These are phyloP conservation scores for Aurifilum marmelostoma DNA, from an alignment of 2,329 filamentous ascomycete genomes.

Conservation along the genomic window DNA sequence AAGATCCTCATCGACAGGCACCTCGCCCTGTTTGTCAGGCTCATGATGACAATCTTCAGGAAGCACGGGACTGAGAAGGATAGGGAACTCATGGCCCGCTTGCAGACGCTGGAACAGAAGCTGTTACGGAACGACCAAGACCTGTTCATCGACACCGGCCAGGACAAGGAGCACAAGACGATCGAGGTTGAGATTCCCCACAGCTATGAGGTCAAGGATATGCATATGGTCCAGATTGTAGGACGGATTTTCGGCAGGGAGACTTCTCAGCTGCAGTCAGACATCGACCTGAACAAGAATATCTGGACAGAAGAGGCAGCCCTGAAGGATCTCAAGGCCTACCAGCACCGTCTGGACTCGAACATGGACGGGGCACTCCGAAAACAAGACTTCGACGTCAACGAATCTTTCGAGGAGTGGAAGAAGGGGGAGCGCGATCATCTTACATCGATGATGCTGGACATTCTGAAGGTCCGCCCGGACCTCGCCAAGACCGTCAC, in stretches of 20 bases:
- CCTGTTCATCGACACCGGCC: slow-evolving; percentile 65
- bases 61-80: slow-evolving; percentile 85
- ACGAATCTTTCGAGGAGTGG: slow-evolving; percentile 88
- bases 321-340: slow-evolving; percentile 87
- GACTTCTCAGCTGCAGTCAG: slow-evolving; percentile 78
- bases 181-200: slow-evolving; percentile 83
- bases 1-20: slow-evolving; percentile 92
- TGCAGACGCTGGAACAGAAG: slow-evolving; percentile 88
- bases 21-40: slow-evolving; percentile 88
- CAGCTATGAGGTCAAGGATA: slow-evolving; percentile 93
- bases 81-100: slow-evolving; percentile 77
- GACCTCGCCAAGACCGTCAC: slow-evolving; percentile 79
- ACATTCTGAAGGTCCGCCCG: slow-evolving; percentile 83
- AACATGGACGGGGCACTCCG: slow-evolving; percentile 77
- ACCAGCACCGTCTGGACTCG: slow-evolving; percentile 85
- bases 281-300: slow-evolving; percentile 80
- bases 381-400: slow-evolving; percentile 84
- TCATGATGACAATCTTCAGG: slow-evolving; percentile 78
- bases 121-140: slow-evolving; percentile 93
- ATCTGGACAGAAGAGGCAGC: slow-evolving; percentile 92
- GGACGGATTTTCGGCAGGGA: slow-evolving; percentile 83
- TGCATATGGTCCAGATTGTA: slow-evolving; percentile 89
- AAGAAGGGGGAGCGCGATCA: slow-evolving; percentile 87
- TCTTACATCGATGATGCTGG: slow-evolving; percentile 89
- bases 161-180: slow-evolving; percentile 64